Evolutionary conservation across 257 asterid species (phyloP).

Genomic region (Solanum appendiculatum): DNA sequence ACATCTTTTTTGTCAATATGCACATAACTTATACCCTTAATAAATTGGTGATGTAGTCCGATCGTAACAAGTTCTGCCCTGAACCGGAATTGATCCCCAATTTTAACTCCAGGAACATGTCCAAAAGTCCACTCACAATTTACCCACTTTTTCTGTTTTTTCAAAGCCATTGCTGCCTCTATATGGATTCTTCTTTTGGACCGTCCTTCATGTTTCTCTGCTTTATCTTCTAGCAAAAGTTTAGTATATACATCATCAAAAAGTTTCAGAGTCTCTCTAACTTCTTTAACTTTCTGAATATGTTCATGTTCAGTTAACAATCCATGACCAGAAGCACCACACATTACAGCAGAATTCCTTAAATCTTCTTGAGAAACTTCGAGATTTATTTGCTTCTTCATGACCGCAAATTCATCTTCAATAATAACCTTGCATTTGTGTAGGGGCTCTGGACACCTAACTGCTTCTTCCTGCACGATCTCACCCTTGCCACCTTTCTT

Average conservation of each 20-base stretch:
- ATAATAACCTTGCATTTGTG: not conserved
- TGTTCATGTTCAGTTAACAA: not conserved
- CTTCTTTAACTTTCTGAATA: not conserved
- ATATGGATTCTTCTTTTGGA: not conserved
- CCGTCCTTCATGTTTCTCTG: not conserved
- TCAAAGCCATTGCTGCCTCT: slow-evolving; percentile 6
- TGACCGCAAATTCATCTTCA: not conserved
- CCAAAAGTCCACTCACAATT: slow-evolving; percentile 10
- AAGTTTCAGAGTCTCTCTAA: slow-evolving; percentile 7
- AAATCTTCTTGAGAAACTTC: not conserved
- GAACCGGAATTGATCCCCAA: slow-evolving; percentile 19
- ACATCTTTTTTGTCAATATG: not conserved
- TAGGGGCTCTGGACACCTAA: not conserved
- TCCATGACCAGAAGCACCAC: not conserved
- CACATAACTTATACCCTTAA: slow-evolving; percentile 13
- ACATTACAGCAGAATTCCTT: not conserved
- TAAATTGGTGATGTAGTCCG: slow-evolving; percentile 16
- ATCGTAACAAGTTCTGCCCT: slow-evolving; percentile 24
- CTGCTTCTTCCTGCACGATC: not conserved
- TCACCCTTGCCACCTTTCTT: not conserved
- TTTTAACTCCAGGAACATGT: slow-evolving; percentile 15
- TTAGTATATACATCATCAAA: slow-evolving; percentile 2
- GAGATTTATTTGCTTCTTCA: not conserved
- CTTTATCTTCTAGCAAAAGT: not conserved
- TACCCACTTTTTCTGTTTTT: slow-evolving; percentile 10